Evolutionary conservation across 1,284 basidiomycete genomes (phyloP), one percentile per base, ranked within the genome.

Genomic region (Kalmanozyma brasiliensis): DNA sequence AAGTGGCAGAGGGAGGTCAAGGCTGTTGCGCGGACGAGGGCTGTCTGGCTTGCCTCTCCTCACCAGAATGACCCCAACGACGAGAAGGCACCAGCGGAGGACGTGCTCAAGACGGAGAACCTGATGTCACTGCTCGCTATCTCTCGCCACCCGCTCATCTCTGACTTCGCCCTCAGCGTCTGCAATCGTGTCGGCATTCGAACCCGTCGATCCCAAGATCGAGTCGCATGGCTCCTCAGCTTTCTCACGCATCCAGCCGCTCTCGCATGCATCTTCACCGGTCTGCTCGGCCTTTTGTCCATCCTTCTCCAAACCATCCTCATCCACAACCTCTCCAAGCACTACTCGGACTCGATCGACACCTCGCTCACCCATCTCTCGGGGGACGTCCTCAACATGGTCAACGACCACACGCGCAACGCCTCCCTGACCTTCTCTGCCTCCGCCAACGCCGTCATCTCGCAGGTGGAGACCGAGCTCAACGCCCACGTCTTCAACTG

Each of bases 201-300:
- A 6, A 47, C 52, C 0, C 44, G 46, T 4, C 23, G 41, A 13
- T 48, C 65, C 3, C 55, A 68, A 29, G 47, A 63, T 19, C 33
- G 64, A 16, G 33, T 84, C 90, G 65, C 86, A 84, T 94, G 91
- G 90, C 91, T 92, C 83, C 85, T 92, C 69, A 87, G 91, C 71
- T 97, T 95, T 83, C 86, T 97, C 60, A 91, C 92, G 79, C 92
- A 97, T 78, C 89, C 93, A 2, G 91, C 93, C 0, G 92, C 92
- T 1, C 86, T 96, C 36, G 90, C 91, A 0, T 90, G 93, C 77
- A 89, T 98, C 80, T 87, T 93, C 58, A 92, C 97, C 74, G 93
- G 94, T 11, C 84, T 94, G 64, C 88, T 96, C 65, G 94, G 94
- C 14, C 84, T 98, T n/a, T 83, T 96, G 47, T 89, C 89, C n/a